Conservation (phyloP, 2,329 filamentous ascomycete species). For the Fusarium mundagurra region DNA sequence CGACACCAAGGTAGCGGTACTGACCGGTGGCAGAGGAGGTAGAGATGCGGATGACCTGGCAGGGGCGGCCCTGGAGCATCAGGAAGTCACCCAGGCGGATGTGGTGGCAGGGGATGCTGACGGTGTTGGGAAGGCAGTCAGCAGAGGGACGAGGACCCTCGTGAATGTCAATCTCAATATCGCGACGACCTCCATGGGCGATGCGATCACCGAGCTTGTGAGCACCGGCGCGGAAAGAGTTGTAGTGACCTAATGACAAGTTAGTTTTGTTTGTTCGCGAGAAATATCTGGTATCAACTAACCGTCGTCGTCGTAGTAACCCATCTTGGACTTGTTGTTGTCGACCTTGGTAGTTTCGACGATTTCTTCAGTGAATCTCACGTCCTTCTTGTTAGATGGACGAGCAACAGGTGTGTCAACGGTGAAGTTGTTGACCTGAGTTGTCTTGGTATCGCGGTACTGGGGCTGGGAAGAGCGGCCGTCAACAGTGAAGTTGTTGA, state of each 20-base stretch:
- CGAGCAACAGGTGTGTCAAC: slow-evolving; percentile 51
- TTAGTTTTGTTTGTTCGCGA: slow-evolving; percentile 28
- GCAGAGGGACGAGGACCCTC: slow-evolving; percentile 17
- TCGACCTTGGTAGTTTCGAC: slow-evolving; percentile 63
- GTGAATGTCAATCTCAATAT: slow-evolving; percentile 59
- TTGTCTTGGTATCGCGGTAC: slow-evolving; percentile 33
- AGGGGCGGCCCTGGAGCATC: slow-evolving; percentile 98
- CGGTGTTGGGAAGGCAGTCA: slow-evolving; percentile 74
- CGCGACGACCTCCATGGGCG: slow-evolving; percentile 53
- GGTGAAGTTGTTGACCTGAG: slow-evolving; percentile 40
- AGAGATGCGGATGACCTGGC: slow-evolving; percentile 99
- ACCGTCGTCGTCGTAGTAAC: slow-evolving; percentile 73
- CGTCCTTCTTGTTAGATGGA: slow-evolving; percentile 64
- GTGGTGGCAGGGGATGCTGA: slow-evolving; percentile 99
- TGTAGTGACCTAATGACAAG: slow-evolving; percentile 62
- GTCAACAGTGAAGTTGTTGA: slow-evolving; percentile 46
- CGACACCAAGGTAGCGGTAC: slow-evolving; percentile 99
- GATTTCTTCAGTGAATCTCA: slow-evolving; percentile 73
- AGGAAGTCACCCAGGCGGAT: slow-evolving; percentile 98
- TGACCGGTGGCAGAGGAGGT: slow-evolving; percentile 97
- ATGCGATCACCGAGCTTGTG: slow-evolving; percentile 68
- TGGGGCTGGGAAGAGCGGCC: slow-evolving; percentile 33
- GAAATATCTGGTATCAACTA: slow-evolving; percentile 41
- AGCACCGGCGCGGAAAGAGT: slow-evolving; percentile 65
- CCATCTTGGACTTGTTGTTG: slow-evolving; percentile 65